Evolutionary conservation across 2,329 filamentous ascomycete species (phyloP).

Genomic region (Xylaria sp.): DNA sequence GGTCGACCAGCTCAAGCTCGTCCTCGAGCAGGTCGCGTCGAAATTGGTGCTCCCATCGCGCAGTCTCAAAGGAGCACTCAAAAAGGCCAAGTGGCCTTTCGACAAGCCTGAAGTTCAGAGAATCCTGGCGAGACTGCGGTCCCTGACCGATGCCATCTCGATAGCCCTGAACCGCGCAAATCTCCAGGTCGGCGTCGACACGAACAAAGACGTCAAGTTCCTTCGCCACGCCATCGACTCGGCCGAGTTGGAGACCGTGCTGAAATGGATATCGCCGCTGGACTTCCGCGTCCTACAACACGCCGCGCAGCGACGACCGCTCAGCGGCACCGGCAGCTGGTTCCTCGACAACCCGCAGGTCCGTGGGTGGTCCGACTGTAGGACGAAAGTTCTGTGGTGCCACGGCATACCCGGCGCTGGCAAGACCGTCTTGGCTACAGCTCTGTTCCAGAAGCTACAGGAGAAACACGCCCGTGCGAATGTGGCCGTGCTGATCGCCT

Average conservation of each 20-base stretch:
- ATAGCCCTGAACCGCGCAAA: background rate
- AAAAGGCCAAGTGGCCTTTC: slow-evolving; percentile 8
- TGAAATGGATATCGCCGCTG: slow-evolving; percentile 11
- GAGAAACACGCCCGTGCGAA: background rate
- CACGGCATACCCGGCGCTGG: slow-evolving; percentile 23
- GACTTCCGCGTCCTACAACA: slow-evolving; percentile 4
- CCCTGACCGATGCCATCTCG: background rate
- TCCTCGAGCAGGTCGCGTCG: slow-evolving; percentile 8
- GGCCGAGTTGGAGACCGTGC: slow-evolving; percentile 2
- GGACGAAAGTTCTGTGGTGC: slow-evolving; percentile 6
- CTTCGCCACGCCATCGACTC: slow-evolving; percentile 1
- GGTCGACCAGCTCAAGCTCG: slow-evolving; percentile 7
- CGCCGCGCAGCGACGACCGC: background rate
- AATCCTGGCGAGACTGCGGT: background rate
- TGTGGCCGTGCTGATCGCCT: slow-evolving; percentile 14
- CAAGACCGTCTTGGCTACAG: slow-evolving; percentile 15
- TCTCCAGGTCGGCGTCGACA: background rate
- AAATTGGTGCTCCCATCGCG: slow-evolving; percentile 3
- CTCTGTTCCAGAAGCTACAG: slow-evolving; percentile 3
- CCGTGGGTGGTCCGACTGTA: slow-evolving; percentile 10
- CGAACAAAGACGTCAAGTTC: slow-evolving; percentile 1
- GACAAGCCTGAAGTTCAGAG: background rate
- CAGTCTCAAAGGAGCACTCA: background rate
- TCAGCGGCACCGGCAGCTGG: slow-evolving; percentile 11
- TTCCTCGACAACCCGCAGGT: slow-evolving; percentile 13